Evolutionary conservation across 192 early-diverging fungal genomes (phyloP), one percentile per base, ranked within the genome.

Genomic region (Rhizophagus clarus): DNA sequence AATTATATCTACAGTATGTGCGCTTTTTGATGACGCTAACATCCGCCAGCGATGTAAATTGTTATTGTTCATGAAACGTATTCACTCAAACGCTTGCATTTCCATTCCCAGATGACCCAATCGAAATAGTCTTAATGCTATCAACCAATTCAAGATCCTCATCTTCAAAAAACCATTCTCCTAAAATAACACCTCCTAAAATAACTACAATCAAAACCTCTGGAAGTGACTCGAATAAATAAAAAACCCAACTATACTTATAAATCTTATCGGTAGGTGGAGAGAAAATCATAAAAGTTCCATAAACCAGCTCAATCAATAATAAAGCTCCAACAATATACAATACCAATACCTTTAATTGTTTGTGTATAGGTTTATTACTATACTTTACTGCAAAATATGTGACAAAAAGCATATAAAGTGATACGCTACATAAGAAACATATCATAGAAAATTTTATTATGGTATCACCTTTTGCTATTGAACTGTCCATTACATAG

Each of bases 81-180:
- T 17, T 51, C 15, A 17, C 14, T 20, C 17, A 56, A 0, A 20
- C 49, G 15, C 49, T 56, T 56, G 49, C 17, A 56, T 56, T 56
- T 20, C 49, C 49, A 56, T 56, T 56, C 17, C 49, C 17, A 56
- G 20, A 6, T 20, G 49, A 56, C 14, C 49, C 49, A 22, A 56
- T 56, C 6, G 49, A 56, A 15, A 15, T 4, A 56, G 49, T 56
- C 20, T 56, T 56, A 56, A 56, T 56, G 49, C 17, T 45, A 45
- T 45, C 17, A 15, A 20, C 17, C 15, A 56, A 56, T 56, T 56
- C 49, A 20, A 17, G 20, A 56, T 22, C 4, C 28, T 82, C 85
- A 11, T 91, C 88, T 87, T 71, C 26, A 15, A 79, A 83, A 61
- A 81, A 70, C 68, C 68, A 70, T 37, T 70, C 68, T n/a, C 68